A percentile compares a stretch with the other conserved stretches of the same genome.
Conservation (phyloP, 208 protist species). For the Trypanosoma avium region DNA sequence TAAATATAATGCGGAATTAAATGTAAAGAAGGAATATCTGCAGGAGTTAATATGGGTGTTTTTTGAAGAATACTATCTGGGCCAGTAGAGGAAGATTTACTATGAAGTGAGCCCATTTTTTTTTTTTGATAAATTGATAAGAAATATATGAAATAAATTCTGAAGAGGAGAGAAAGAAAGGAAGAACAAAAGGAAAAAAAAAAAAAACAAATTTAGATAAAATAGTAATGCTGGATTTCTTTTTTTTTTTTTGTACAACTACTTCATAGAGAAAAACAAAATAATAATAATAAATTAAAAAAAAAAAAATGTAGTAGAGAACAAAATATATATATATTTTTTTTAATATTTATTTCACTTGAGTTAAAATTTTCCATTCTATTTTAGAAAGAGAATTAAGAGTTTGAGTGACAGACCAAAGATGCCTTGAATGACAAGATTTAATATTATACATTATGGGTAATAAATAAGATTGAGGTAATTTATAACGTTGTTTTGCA, state of each 20-base stretch:
- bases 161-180: neutral
- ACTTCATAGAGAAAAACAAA: neutral
- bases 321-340: too few species aligned
- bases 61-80: constrained; percentile 4
- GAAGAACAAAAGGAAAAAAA: constrained; percentile 25
- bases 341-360: too few species aligned
- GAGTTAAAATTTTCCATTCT: too few species aligned
- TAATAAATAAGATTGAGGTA: neutral
- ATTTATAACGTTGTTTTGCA: constrained; percentile 11
- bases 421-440: too few species aligned
- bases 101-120: constrained; percentile 13
- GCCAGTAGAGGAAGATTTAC: neutral
- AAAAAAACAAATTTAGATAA: constrained; percentile 9
- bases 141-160: constrained; percentile 6
- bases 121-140: constrained; percentile 5
- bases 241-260: too few species aligned
- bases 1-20: constrained; percentile 75
- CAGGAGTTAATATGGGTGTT: constrained; percentile 36
- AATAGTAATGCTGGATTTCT: too few species aligned
- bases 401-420: too few species aligned
- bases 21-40: constrained; percentile 56
- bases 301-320: constrained; percentile 4
- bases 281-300: constrained; percentile 3
- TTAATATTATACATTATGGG: too few species aligned
- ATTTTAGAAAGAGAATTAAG: too few species aligned